Evolutionary conservation across 345 rosid genomes (phyloP).

Genomic region (Euphorbia lathyris): DNA sequence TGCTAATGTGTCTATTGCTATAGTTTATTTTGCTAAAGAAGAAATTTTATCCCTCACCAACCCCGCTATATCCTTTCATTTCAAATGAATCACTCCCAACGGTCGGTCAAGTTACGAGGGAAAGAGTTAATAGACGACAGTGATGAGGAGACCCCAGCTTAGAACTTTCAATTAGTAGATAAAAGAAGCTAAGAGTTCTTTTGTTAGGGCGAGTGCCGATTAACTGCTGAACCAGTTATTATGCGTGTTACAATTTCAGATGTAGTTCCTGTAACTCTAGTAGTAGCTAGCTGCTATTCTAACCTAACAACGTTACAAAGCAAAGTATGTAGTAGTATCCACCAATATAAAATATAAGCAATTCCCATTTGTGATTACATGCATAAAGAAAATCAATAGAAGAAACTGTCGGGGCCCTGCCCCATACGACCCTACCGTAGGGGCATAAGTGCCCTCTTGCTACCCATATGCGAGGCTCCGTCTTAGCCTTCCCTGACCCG

Average conservation of each 20-base stretch:
- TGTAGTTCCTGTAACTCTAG: conserved; percentile 3
- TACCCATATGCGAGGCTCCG: neutral
- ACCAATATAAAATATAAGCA: neutral
- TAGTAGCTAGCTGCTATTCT: neutral
- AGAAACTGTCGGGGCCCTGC: neutral
- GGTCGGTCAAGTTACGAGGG: neutral
- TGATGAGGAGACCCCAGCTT: neutral
- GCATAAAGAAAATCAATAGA: no score
- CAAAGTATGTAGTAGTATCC: neutral
- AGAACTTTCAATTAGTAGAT: neutral
- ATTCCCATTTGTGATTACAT: no score
- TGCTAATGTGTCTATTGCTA: no score
- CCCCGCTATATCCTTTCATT: neutral
- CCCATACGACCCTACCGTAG: neutral
- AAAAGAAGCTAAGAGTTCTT: neutral
- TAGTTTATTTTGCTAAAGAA: neutral
- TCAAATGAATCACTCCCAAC: neutral
- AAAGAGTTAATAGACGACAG: neutral
- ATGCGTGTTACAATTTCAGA: neutral
- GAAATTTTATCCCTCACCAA: neutral
- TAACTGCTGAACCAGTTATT: neutral
- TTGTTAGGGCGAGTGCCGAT: neutral
- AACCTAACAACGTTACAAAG: neutral
- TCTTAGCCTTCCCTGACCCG: no score
- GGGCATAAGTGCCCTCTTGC: neutral